These are phyloP conservation scores for Agrocybe praecox DNA, from an alignment of 768 basidiomycete genomes.

Conservation along the genomic window DNA sequence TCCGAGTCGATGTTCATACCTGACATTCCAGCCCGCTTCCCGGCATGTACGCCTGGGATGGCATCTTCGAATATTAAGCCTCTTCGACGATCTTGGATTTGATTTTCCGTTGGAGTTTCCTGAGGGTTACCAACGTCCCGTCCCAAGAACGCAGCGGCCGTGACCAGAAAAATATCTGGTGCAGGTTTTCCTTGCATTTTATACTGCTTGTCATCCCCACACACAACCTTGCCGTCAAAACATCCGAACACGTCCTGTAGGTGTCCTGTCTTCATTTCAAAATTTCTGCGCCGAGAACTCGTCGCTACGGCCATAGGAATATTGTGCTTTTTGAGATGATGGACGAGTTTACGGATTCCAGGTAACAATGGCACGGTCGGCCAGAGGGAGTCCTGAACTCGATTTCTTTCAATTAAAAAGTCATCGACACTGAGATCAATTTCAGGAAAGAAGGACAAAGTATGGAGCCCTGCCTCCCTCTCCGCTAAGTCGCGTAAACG, in stretches of 20 bases:
- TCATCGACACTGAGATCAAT: conserved; percentile 64
- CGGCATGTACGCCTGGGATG: conserved; percentile 76
- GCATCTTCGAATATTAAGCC: conserved; percentile 88
- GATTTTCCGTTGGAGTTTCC: conserved; percentile 29
- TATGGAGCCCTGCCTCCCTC: conserved; percentile 60
- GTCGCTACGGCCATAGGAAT: conserved; percentile 86
- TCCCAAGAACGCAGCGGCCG: conserved; percentile 63
- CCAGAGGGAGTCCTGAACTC: conserved; percentile 66
- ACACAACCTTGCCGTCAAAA: conserved; percentile 70
- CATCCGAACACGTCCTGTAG: conserved; percentile 57
- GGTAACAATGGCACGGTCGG: conserved; percentile 73
- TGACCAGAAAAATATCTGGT: conserved; percentile 80
- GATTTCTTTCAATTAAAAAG: conserved; percentile 59
- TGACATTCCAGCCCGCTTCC: conserved; percentile 84
- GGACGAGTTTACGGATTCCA: conserved; percentile 68
- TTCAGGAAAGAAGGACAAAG: conserved; percentile 77
- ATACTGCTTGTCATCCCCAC: conserved; percentile 64
- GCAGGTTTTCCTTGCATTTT: conserved; percentile 72
- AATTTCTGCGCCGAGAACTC: conserved; percentile 67
- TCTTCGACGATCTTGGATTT: conserved; percentile 51
- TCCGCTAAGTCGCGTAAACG: conserved; percentile 49
- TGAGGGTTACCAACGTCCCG: conserved; percentile 55
- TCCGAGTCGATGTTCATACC: too few species aligned
- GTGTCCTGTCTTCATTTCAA: conserved; percentile 67
- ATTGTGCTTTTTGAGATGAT: conserved; percentile 64